These are phyloP conservation scores for Gossypium davidsonii DNA, from an alignment of 441 rosid species.

Conservation along the genomic window DNA sequence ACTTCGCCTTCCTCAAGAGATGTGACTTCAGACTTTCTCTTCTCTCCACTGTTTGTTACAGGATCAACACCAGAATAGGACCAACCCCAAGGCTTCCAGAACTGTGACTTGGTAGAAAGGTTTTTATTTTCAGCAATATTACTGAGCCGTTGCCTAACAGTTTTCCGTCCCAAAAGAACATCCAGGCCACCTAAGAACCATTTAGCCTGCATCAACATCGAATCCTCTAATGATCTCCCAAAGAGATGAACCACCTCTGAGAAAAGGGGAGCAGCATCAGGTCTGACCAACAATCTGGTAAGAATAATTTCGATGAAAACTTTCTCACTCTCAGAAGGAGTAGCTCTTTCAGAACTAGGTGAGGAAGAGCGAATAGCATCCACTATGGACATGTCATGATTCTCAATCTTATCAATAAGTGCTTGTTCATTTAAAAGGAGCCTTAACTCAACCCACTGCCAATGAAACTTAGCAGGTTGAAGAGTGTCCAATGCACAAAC, in stretches of 20 bases:
- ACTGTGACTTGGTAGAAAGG: slow-evolving; percentile 70
- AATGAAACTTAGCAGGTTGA: slow-evolving; percentile 96
- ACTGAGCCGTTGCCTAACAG: slow-evolving; percentile 74
- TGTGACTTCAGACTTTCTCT: slow-evolving; percentile 56
- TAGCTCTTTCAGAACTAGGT: slow-evolving; percentile 57
- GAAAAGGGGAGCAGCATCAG: slow-evolving; percentile 96
- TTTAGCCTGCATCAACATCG: slow-evolving; percentile 81
- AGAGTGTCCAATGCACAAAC: slow-evolving; percentile 72
- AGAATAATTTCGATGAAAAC: slow-evolving; percentile 79
- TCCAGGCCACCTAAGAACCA: slow-evolving; percentile 89
- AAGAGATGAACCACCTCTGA: slow-evolving; percentile 94
- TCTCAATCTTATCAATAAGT: slow-evolving; percentile 77
- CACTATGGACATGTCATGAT: slow-evolving; percentile 54
- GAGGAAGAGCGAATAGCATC: slow-evolving; percentile 77
- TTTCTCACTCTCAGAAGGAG: slow-evolving; percentile 86
- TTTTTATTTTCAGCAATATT: slow-evolving; percentile 74
- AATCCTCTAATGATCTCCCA: slow-evolving; percentile 90
- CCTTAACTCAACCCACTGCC: slow-evolving; percentile 99
- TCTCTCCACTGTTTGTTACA: slow-evolving; percentile 41
- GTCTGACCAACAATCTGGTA: slow-evolving; percentile 93
- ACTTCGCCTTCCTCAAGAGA: slow-evolving; percentile 94
- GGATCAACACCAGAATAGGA: slow-evolving; percentile 36
- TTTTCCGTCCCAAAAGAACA: slow-evolving; percentile 87
- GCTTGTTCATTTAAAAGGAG: slow-evolving; percentile 96
- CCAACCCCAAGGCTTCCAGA: slow-evolving; percentile 99